Conservation (phyloP, 1,284 basidiomycete species). For the Heterobasidion annosum region DNA sequence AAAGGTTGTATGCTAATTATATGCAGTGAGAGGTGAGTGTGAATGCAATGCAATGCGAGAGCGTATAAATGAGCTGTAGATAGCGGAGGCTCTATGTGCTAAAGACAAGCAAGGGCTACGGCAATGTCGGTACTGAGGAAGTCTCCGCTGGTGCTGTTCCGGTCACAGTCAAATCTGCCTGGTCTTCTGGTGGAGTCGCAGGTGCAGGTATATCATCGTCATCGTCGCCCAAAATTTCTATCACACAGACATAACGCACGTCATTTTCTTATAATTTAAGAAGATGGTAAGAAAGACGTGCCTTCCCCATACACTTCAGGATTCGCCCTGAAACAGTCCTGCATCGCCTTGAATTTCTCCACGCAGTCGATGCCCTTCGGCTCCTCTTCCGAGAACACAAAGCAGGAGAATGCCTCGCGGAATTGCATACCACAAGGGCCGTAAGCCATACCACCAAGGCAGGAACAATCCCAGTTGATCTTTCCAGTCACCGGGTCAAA, state of each 20-base stretch:
- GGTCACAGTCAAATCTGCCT: not conserved
- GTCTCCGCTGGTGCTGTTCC: not conserved
- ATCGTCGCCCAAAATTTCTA: slow-evolving; percentile 13
- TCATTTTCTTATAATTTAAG: no score
- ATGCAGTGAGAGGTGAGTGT: slow-evolving; percentile 2
- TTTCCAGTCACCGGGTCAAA: slow-evolving; percentile 94
- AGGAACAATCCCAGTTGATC: slow-evolving; percentile 98
- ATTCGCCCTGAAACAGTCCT: slow-evolving; percentile 94
- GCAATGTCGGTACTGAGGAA: not conserved
- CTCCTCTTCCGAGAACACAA: slow-evolving; percentile 89
- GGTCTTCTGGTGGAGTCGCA: not conserved
- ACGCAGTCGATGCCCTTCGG: slow-evolving; percentile 98
- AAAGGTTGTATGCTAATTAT: no score
- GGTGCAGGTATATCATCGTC: slow-evolving; percentile 10
- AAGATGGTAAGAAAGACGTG: slow-evolving; percentile 24
- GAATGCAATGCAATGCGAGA: not conserved
- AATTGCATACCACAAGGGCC: slow-evolving; percentile 95
- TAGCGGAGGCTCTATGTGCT: not conserved
- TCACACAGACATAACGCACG: not conserved
- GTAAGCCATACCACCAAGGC: slow-evolving; percentile 96
- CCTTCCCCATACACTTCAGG: slow-evolving; percentile 94
- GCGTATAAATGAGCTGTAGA: not conserved
- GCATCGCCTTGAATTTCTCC: slow-evolving; percentile 97
- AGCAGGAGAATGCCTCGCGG: slow-evolving; percentile 95
- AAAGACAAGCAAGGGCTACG: not conserved